These are phyloP conservation scores for Davidsoniella australis DNA, from an alignment of 2,329 filamentous ascomycete genomes.

Conservation along the genomic window DNA sequence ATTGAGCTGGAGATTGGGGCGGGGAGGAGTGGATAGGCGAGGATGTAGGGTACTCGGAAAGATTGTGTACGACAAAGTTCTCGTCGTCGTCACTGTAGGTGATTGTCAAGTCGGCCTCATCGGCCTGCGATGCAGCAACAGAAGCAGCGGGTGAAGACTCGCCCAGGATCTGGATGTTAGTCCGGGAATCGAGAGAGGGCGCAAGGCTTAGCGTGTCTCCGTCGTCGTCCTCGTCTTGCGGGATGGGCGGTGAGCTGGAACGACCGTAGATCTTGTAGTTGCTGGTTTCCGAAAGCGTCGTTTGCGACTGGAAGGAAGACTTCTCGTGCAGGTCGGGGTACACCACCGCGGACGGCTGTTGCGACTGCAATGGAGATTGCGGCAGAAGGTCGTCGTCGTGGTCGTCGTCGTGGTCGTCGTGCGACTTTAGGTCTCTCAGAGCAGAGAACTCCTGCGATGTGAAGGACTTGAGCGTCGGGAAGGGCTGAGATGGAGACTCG, in stretches of 20 bases:
- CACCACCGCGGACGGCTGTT: not conserved
- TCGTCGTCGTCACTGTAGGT: slow-evolving; percentile 12
- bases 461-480: not conserved
- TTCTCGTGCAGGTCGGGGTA: slow-evolving; percentile 11
- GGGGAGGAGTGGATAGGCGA: slow-evolving; percentile 15
- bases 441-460: not conserved
- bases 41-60: slow-evolving; percentile 15
- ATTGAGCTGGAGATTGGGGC: slow-evolving; percentile 4
- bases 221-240: slow-evolving; percentile 13
- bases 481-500: slow-evolving; percentile 14
- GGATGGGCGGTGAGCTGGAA: slow-evolving; percentile 25
- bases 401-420: not conserved
- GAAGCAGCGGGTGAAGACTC: slow-evolving; percentile 31
- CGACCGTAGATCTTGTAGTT: slow-evolving; percentile 37
- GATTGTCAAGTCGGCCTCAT: slow-evolving; percentile 35
- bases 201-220: slow-evolving; percentile 21
- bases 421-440: not conserved
- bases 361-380: not conserved
- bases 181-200: slow-evolving; percentile 21
- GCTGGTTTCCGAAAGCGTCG: slow-evolving; percentile 31
- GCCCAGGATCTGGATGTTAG: slow-evolving; percentile 34
- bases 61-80: slow-evolving; percentile 13
- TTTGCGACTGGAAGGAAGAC: slow-evolving; percentile 17
- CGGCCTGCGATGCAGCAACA: slow-evolving; percentile 23
- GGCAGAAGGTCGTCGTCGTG: not conserved